Conservation (phyloP, 176 grass and related monocot species). For the maize (Zea mays) region Zm-B73-REFERENCE-NAM-5.0 NC_050100.1:193899001-193899500, state of each 20-base stretch:
- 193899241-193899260: background rate
- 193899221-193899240: conserved; percentile 5
- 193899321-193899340: conserved; percentile 74
- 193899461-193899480: conserved; percentile 94
- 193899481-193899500: conserved; percentile 75
- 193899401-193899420: background rate
- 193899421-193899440: conserved; percentile 53
- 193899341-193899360: conserved; percentile 85
- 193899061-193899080: conserved; percentile 59
- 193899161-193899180: conserved; percentile 95
- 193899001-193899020: conserved; percentile 99
- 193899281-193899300: conserved; percentile 85
- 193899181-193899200: conserved; percentile 92
- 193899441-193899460: conserved; percentile 93
- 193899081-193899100: conserved; percentile 89
- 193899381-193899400: conserved; percentile 1
- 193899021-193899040: conserved; percentile 84
- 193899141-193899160: conserved; percentile 69
- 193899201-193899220: conserved; percentile 53
- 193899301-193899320: conserved; percentile 68
- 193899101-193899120: conserved; percentile 78
- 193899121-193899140: conserved; percentile 86
- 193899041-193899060: conserved; percentile 70
- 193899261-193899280: conserved; percentile 72
- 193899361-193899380: conserved; percentile 17